phyloP scores from a whole-genome alignment of 352 stramenopile species.

The Globisporangium splendens region DNA sequence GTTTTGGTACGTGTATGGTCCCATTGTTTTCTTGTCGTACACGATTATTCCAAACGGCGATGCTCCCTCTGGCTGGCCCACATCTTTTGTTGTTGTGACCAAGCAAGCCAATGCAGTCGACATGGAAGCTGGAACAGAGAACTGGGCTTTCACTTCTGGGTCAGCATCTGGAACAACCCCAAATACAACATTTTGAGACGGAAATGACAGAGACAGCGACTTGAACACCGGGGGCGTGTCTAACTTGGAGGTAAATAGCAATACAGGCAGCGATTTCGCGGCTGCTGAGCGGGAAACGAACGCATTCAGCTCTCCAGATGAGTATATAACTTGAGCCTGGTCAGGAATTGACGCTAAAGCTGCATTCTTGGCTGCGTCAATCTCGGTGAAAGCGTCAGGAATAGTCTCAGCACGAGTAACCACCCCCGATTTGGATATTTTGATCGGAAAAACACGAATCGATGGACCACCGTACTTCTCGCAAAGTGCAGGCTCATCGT shows the following conservation, averaged over 20 bases:
- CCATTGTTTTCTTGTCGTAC: slow-evolving; percentile 72
- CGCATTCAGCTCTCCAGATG: slow-evolving; percentile 44
- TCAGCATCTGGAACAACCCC: slow-evolving; percentile 54
- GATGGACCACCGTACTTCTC: slow-evolving; percentile 44
- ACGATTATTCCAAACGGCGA: slow-evolving; percentile 53
- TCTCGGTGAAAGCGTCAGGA: slow-evolving; percentile 32
- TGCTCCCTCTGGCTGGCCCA: slow-evolving; percentile 20
- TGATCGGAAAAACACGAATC: slow-evolving; percentile 51
- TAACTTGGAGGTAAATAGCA: slow-evolving; percentile 62
- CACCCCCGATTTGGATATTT: slow-evolving; percentile 19
- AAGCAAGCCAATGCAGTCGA: slow-evolving; percentile 40
- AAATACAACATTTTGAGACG: slow-evolving; percentile 44
- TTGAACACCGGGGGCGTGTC: slow-evolving; percentile 52
- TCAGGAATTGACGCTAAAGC: slow-evolving; percentile 55
- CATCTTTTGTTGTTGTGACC: slow-evolving; percentile 32
- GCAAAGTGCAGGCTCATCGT: slow-evolving; percentile 40
- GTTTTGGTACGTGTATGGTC: slow-evolving; percentile 60
- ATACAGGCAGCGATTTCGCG: slow-evolving; percentile 41
- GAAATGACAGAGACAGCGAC: slow-evolving; percentile 56
- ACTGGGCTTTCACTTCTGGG: slow-evolving; percentile 59
- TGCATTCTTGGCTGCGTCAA: slow-evolving; percentile 41
- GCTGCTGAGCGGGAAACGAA: slow-evolving; percentile 45
- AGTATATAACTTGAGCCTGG: slow-evolving; percentile 35
- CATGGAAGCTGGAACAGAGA: slow-evolving; percentile 35
- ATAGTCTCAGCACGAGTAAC: slow-evolving; percentile 39